Conservation (phyloP, 1,284 basidiomycete genomes). For the Cutaneotrichosporon daszewskae region DNA sequence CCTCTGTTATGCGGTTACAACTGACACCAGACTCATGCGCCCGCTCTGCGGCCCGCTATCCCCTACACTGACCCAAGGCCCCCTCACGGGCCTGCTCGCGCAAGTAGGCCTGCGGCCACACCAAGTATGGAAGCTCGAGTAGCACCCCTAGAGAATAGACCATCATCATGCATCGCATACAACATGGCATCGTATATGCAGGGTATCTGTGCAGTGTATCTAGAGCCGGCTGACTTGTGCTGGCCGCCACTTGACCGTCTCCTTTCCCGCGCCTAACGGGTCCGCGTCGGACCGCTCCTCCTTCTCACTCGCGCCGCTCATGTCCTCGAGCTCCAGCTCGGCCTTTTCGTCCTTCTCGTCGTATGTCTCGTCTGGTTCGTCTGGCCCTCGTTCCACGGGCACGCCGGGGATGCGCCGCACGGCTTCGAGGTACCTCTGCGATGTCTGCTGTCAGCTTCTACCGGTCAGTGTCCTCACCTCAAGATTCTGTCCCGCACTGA, state of each 20-base stretch:
- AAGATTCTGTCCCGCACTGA: slow-evolving; percentile 44
- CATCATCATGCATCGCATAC: too few species aligned
- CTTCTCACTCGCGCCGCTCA: neutral
- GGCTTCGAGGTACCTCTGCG: slow-evolving; percentile 34
- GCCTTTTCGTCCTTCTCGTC: neutral
- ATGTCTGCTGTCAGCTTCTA: slow-evolving; percentile 15
- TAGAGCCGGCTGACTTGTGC: too few species aligned
- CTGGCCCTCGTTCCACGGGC: slow-evolving; percentile 5
- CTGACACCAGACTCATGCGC: slow-evolving; percentile 29
- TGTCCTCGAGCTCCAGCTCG: neutral
- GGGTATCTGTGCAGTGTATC: too few species aligned
- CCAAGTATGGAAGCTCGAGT: slow-evolving; percentile 43
- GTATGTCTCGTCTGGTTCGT: neutral
- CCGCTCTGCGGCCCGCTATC: slow-evolving; percentile 38
- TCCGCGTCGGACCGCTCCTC: neutral
- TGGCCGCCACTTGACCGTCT: too few species aligned
- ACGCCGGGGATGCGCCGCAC: slow-evolving; percentile 28
- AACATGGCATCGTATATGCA: too few species aligned
- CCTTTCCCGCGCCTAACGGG: too few species aligned
- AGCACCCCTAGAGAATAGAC: too few species aligned
- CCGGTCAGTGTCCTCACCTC: slow-evolving; percentile 14
- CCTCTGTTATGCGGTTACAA: neutral
- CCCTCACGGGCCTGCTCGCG: slow-evolving; percentile 29
- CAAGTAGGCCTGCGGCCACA: slow-evolving; percentile 32
- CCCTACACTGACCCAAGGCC: slow-evolving; percentile 36